phyloP scores from a whole-genome alignment of 139 green algal genomes.

The Ulvella scutata region DNA sequence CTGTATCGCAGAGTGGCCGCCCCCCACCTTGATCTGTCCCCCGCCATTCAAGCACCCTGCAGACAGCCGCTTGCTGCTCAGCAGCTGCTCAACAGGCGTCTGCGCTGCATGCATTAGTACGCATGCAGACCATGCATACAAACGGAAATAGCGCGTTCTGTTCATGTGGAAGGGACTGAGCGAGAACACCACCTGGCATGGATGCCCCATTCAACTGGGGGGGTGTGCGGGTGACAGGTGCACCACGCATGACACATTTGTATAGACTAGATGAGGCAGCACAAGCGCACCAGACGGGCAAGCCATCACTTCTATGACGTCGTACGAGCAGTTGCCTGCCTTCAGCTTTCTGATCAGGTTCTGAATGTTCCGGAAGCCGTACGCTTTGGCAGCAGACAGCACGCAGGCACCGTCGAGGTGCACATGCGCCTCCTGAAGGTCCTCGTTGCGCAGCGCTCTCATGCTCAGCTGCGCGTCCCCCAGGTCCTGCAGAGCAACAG shows the following conservation, averaged over 20 bases:
- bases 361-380: constrained; percentile 97
- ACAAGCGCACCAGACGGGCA: constrained; percentile 53
- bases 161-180: too few relatives aligned
- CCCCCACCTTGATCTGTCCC: constrained; percentile 56
- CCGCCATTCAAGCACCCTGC: constrained; percentile 87
- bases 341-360: constrained; percentile 80
- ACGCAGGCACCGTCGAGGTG: constrained; percentile 17
- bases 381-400: constrained; percentile 65
- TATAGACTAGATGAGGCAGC: too few relatives aligned
- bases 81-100: too few relatives aligned
- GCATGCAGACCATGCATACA: too few relatives aligned
- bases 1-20: constrained; percentile 8
- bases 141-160: too few relatives aligned
- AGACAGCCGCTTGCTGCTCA: too few relatives aligned
- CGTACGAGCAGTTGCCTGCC: constrained; percentile 49
- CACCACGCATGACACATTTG: too few relatives aligned
- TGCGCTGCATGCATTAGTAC: too few relatives aligned
- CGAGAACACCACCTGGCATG: too few relatives aligned
- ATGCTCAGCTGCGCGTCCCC: constrained; percentile 43
- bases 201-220: too few relatives aligned
- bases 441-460: constrained; percentile 39
- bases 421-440: constrained; percentile 49
- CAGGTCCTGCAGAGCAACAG: constrained; percentile 15
- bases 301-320: constrained; percentile 97
- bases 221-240: too few relatives aligned